These are phyloP conservation scores for Ophiostoma sp. DNA, from an alignment of 2,329 filamentous ascomycete genomes.

Conservation along the genomic window DNA sequence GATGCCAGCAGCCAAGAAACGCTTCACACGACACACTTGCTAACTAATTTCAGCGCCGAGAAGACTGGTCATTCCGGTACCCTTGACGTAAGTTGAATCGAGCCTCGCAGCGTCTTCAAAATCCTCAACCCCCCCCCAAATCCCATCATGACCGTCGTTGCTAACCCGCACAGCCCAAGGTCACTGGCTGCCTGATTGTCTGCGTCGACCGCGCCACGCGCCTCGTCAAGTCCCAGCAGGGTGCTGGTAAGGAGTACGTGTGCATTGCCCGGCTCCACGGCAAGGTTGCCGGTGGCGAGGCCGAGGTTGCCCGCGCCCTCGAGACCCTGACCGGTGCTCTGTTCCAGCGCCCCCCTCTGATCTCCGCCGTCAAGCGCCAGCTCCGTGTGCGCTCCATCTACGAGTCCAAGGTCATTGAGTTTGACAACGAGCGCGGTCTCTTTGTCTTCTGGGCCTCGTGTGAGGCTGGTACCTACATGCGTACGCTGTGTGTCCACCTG, in stretches of 20 bases:
- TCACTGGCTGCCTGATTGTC: constrained; percentile 52
- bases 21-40: background rate
- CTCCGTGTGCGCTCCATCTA: constrained; percentile 89
- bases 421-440: constrained; percentile 95
- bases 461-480: constrained; percentile 97
- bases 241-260: constrained; percentile 98
- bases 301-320: constrained; percentile 85
- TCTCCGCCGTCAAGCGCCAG: constrained; percentile 98
- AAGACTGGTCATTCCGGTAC: constrained; percentile 99
- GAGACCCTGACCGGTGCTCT: constrained; percentile 95
- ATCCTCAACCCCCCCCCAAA: too few species aligned
- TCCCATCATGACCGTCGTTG: background rate
- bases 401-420: constrained; percentile 94
- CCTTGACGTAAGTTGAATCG: constrained; percentile 54
- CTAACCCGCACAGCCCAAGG: constrained; percentile 61
- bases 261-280: constrained; percentile 93
- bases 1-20: background rate
- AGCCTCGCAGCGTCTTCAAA: too few species aligned
- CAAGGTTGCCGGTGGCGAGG: constrained; percentile 87
- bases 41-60: constrained; percentile 57
- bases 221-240: constrained; percentile 97
- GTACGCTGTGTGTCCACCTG: constrained; percentile 93
- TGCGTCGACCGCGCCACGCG: constrained; percentile 89
- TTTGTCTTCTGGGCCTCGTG: constrained; percentile 99
- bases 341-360: constrained; percentile 94